A percentile compares a stretch with the other conserved stretches of the same genome.
Conservation (phyloP, 345 rosid genomes). For the Rubroshorea leprosula region DNA sequence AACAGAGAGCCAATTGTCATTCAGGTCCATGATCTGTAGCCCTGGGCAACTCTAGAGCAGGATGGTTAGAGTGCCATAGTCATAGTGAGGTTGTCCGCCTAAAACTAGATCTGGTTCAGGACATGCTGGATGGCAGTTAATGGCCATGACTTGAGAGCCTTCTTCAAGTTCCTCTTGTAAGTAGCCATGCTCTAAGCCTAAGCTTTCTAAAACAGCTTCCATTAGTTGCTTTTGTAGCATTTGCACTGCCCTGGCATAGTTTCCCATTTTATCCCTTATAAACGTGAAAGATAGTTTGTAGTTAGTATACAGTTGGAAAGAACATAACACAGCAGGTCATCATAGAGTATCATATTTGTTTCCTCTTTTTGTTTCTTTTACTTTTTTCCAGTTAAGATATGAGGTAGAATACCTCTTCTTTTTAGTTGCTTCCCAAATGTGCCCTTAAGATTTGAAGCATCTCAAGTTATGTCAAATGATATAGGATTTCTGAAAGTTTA, state of each 20-base stretch:
- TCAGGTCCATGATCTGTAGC: constrained; percentile 39
- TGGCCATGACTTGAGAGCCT: constrained; percentile 49
- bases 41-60: constrained; percentile 46
- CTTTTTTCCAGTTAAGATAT: neutral
- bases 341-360: constrained; percentile 1
- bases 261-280: constrained; percentile 46
- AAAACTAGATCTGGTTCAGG: constrained; percentile 51
- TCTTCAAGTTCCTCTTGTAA: constrained; percentile 38
- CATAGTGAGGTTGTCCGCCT: constrained; percentile 57
- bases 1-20: constrained; percentile 39
- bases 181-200: constrained; percentile 40
- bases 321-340: neutral
- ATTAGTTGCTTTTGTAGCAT: constrained; percentile 36
- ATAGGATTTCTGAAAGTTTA: neutral
- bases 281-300: neutral
- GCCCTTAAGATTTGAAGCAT: neutral
- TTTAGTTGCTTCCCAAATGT: constrained; percentile 8
- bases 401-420: neutral
- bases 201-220: constrained; percentile 39
- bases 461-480: neutral
- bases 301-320: neutral
- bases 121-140: constrained; percentile 55
- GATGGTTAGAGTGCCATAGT: constrained; percentile 51
- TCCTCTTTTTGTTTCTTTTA: constrained; percentile 1
- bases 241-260: constrained; percentile 39